A percentile compares a stretch with the other conserved stretches of the same genome.
Evolutionary conservation across 164 flowering plant species (phyloP).

Genomic region (Vitis rupestris): DNA sequence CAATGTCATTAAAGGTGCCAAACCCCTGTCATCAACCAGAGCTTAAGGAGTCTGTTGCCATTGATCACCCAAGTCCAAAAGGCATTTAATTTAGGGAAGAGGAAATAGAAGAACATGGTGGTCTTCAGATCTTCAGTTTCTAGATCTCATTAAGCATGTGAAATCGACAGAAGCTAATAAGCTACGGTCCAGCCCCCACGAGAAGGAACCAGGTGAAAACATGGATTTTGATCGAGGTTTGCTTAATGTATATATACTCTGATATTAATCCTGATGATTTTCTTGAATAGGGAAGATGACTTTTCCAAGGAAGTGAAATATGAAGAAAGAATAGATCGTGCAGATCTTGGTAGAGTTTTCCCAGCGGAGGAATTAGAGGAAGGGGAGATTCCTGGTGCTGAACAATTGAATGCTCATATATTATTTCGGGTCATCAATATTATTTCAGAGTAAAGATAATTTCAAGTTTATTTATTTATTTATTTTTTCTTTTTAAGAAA

Average conservation of each 20-base stretch:
- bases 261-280: conserved; percentile 61
- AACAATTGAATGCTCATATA: neutral
- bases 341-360: conserved; percentile 6
- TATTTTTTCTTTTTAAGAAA: too few species aligned
- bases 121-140: conserved; percentile 38
- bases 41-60: conserved; percentile 12
- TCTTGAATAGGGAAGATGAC: conserved; percentile 42
- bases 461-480: too few species aligned
- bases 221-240: conserved; percentile 49
- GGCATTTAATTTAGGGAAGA: conserved; percentile 68
- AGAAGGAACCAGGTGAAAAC: conserved; percentile 22
- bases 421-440: too few species aligned
- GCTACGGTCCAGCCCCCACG: conserved; percentile 2
- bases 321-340: conserved; percentile 4
- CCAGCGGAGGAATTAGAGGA: conserved; percentile 56
- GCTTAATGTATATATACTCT: conserved; percentile 44
- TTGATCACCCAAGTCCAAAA: conserved; percentile 31
- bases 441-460: too few species aligned
- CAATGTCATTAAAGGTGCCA: conserved; percentile 42
- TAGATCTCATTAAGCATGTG: conserved; percentile 40
- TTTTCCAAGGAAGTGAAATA: conserved; percentile 23
- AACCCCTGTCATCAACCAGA: conserved; percentile 18
- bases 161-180: conserved; percentile 9
- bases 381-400: conserved; percentile 51
- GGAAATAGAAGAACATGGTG: conserved; percentile 52